A percentile compares a stretch with the other conserved stretches of the same genome.
These are phyloP conservation scores for Alternaria angustiovoidea DNA, from an alignment of 2,329 filamentous ascomycete genomes.

Conservation along the genomic window DNA sequence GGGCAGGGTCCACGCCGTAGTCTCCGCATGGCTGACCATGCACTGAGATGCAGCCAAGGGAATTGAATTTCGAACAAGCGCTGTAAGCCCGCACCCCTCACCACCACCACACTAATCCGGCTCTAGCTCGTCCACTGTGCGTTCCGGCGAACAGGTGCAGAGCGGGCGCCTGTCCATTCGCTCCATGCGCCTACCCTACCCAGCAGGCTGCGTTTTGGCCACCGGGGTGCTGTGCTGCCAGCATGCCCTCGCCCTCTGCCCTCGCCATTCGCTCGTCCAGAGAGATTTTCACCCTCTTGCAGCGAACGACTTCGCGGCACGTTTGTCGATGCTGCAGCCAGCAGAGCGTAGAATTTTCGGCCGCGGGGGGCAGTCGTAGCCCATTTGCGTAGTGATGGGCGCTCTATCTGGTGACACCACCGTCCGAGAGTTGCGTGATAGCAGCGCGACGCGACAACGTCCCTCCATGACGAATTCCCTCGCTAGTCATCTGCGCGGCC, in stretches of 20 bases:
- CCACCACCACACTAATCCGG: constrained; percentile 6
- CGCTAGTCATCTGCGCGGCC: constrained; percentile 46
- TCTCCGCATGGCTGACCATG: constrained; percentile 9
- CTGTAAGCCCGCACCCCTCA: constrained; percentile 35
- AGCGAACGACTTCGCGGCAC: constrained; percentile 5
- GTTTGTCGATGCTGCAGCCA: constrained; percentile 13
- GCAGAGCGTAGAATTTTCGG: constrained; percentile 12
- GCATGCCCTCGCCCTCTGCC: constrained; percentile 11
- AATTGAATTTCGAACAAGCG: constrained; percentile 22
- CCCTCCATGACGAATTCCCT: constrained; percentile 33
- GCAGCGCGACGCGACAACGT: constrained; percentile 26
- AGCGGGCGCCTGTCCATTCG: constrained; percentile 27
- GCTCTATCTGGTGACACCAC: constrained; percentile 24
- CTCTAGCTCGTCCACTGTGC: constrained; percentile 21
- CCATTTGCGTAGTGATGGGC: not conserved
- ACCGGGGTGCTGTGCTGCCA: constrained; percentile 24
- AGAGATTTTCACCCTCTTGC: not conserved
- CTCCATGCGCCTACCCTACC: not conserved
- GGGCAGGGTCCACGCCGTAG: constrained; percentile 28
- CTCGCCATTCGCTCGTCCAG: constrained; percentile 24
- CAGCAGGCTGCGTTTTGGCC: constrained; percentile 23
- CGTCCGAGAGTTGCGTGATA: constrained; percentile 15
- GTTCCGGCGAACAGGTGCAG: constrained; percentile 32
- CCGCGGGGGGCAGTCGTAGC: constrained; percentile 13
- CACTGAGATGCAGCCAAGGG: constrained; percentile 23